A percentile compares a stretch with the other conserved stretches of the same genome.
phyloP scores from a whole-genome alignment of 495 filamentous ascomycete genomes.

The Xylaria scruposa region DNA sequence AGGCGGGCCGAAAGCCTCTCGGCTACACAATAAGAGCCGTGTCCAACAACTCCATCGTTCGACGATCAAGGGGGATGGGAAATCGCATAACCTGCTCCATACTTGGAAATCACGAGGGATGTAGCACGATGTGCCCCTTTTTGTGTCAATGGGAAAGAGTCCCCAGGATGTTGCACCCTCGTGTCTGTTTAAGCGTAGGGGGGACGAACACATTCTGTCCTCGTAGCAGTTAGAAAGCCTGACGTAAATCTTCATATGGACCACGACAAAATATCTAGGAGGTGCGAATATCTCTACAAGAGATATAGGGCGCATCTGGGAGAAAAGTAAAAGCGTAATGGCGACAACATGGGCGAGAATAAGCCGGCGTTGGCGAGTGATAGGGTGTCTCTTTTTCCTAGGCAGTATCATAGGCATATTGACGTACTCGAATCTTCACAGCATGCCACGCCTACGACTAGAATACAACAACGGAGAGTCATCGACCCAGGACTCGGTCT shows the following conservation, averaged over 20 bases:
- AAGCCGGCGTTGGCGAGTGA: slow-evolving; percentile 5
- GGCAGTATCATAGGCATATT: neutral
- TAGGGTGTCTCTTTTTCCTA: slow-evolving; percentile 2
- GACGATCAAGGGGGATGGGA: neutral
- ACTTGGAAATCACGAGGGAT: neutral
- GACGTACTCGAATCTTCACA: neutral
- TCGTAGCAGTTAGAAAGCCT: neutral
- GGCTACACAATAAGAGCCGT: neutral
- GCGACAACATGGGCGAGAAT: slow-evolving; percentile 2
- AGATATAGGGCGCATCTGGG: neutral
- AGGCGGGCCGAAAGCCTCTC: neutral
- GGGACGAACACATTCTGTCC: neutral
- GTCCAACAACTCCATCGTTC: neutral
- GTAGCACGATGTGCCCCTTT: neutral
- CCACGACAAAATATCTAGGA: neutral
- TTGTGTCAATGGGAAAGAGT: neutral
- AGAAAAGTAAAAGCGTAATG: neutral
- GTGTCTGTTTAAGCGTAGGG: neutral
- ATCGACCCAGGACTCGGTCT: neutral
- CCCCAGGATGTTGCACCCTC: neutral
- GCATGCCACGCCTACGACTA: slow-evolving; percentile 15
- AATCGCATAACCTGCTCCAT: neutral
- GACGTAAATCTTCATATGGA: neutral
- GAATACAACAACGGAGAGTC: neutral
- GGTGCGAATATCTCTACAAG: neutral